These are phyloP conservation scores for Vaccinium vitisidaea DNA, from an alignment of 148 eudicot species.

Conservation along the genomic window DNA sequence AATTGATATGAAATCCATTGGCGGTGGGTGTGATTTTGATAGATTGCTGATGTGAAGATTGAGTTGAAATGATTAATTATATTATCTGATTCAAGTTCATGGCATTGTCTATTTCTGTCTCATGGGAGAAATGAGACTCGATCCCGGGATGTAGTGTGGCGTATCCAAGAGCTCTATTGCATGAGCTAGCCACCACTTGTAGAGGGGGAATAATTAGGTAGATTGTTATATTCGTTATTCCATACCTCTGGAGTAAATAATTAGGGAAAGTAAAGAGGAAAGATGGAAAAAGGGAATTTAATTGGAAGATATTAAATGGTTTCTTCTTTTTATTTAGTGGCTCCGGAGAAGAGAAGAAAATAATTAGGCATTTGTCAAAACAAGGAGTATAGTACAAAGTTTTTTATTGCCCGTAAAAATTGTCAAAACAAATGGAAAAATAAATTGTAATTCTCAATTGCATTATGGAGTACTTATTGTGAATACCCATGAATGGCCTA, in stretches of 20 bases:
- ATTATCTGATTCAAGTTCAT: neutral
- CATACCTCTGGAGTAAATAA: neutral
- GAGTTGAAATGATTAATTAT: neutral
- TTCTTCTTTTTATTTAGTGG: no score
- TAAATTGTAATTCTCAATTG: neutral
- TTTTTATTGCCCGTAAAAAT: no score
- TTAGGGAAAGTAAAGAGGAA: neutral
- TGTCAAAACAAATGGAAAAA: neutral
- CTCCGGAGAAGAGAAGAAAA: neutral
- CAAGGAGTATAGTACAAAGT: neutral
- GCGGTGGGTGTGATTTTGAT: neutral
- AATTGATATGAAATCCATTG: neutral
- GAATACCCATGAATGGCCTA: neutral
- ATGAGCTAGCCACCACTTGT: no score
- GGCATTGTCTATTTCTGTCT: neutral
- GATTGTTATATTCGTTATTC: neutral
- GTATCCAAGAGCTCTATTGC: no score
- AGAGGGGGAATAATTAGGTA: neutral
- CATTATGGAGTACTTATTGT: neutral
- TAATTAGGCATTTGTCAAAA: neutral
- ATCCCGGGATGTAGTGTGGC: neutral
- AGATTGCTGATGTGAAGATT: neutral
- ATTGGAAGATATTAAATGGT: neutral
- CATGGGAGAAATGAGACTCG: neutral
- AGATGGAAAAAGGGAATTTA: neutral